A percentile compares a stretch with the other conserved stretches of the same genome.
phyloP scores from a whole-genome alignment of 805 yeast species.

The Ascoidea rubescens region DNA sequence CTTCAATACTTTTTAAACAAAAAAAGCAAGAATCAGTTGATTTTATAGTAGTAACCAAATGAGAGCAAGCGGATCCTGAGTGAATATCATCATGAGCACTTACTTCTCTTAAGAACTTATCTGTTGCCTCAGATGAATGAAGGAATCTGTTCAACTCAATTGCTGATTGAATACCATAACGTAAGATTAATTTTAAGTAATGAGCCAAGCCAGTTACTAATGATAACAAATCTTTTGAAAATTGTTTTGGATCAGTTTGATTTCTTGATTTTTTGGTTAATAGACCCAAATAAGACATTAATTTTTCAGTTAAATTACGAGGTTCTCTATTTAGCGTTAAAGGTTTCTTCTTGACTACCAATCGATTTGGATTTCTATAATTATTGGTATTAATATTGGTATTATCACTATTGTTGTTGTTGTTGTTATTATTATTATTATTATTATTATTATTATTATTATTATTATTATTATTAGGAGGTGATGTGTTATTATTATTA shows the following conservation, averaged over 20 bases:
- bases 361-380: conserved; percentile 25
- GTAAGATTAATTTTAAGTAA: conserved; percentile 69
- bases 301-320: conserved; percentile 73
- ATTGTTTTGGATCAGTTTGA: conserved; percentile 21
- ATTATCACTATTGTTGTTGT: conserved; percentile 8
- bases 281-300: conserved; percentile 79
- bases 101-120: conserved; percentile 43
- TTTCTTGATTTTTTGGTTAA: conserved; percentile 37
- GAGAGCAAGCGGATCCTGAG: conserved; percentile 19
- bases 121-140: conserved; percentile 46
- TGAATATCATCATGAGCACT: conserved; percentile 29
- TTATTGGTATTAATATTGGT: conserved; percentile 20
- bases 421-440: conserved; percentile 1
- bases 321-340: conserved; percentile 26
- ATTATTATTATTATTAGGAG: not conserved
- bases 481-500: not conserved
- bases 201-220: conserved; percentile 88
- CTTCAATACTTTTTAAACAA: conserved; percentile 74
- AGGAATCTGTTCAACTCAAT: conserved; percentile 48
- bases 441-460: not conserved
- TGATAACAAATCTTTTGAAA: conserved; percentile 51
- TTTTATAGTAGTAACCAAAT: conserved; percentile 34
- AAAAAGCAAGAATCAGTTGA: conserved; percentile 65
- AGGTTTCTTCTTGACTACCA: conserved; percentile 1
- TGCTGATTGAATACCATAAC: conserved; percentile 69